Evolutionary conservation across 768 basidiomycete genomes (phyloP).

Genomic region (Phylloporus arenicola): DNA sequence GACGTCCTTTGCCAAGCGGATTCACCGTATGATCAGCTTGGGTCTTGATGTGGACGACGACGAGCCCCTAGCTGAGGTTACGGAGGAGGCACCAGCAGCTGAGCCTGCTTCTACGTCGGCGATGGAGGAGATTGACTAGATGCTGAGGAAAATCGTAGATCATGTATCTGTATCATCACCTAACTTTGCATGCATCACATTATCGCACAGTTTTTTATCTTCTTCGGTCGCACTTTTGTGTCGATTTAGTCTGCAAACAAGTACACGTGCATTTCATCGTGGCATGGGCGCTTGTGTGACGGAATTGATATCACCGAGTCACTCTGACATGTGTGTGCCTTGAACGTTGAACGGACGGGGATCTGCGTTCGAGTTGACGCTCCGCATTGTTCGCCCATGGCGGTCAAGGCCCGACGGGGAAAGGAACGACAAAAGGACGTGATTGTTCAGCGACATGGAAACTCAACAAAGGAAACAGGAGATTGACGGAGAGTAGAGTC

Average conservation of each 20-base stretch:
- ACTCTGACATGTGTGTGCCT: neutral
- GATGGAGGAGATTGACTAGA: slow-evolving; percentile 96
- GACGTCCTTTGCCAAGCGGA: slow-evolving; percentile 89
- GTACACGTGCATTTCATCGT: neutral
- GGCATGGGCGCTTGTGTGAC: too few species aligned
- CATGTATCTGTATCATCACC: slow-evolving; percentile 25
- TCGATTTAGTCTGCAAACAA: neutral
- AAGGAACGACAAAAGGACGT: too few species aligned
- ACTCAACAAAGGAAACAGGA: too few species aligned
- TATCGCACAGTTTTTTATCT: neutral
- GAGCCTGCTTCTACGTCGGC: slow-evolving; percentile 69
- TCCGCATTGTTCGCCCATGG: too few species aligned
- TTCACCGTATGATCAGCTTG: slow-evolving; percentile 92
- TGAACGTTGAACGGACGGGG: neutral
- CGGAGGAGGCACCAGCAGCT: slow-evolving; percentile 46
- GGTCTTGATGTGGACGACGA: slow-evolving; percentile 88
- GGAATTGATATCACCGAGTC: neutral
- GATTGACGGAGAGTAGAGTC: slow-evolving; percentile 13
- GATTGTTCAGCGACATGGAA: too few species aligned
- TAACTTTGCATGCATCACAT: slow-evolving; percentile 23
- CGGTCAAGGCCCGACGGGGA: too few species aligned
- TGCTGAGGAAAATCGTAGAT: slow-evolving; percentile 2
- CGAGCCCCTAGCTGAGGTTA: slow-evolving; percentile 32
- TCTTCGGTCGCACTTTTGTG: neutral
- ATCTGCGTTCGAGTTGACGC: too few species aligned